phyloP scores from a whole-genome alignment of 2,329 filamentous ascomycete species.

The Sordariomycetes sp. region DNA sequence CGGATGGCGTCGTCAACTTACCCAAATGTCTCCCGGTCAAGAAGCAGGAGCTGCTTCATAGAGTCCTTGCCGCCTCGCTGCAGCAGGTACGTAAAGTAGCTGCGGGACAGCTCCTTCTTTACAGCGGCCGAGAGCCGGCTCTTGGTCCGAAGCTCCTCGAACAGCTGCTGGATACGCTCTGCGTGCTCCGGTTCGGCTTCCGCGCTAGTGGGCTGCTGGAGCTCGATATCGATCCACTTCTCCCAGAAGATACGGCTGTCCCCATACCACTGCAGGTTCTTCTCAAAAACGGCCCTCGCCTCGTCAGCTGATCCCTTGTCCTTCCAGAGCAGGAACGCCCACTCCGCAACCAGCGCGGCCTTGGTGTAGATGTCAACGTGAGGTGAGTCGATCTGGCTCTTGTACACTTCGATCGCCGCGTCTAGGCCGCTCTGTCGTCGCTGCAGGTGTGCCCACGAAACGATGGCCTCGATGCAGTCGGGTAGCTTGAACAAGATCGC shows the following conservation, averaged over 20 bases:
- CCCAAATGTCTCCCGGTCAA: constrained; percentile 86
- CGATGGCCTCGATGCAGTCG: constrained; percentile 75
- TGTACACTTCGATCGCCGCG: constrained; percentile 74
- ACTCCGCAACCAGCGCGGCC: constrained; percentile 77
- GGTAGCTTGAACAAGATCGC: constrained; percentile 69
- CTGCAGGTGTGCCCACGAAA: constrained; percentile 78
- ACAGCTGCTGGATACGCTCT: constrained; percentile 68
- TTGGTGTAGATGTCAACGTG: constrained; percentile 69
- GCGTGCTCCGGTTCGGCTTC: constrained; percentile 56
- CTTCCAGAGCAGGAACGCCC: constrained; percentile 81
- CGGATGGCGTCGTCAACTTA: constrained; percentile 25
- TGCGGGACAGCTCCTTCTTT: constrained; percentile 65
- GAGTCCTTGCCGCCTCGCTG: constrained; percentile 72
- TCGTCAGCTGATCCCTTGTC: constrained; percentile 71
- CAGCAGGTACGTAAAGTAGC: constrained; percentile 76
- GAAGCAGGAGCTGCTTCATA: constrained; percentile 72
- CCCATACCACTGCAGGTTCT: constrained; percentile 73
- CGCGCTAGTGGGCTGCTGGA: constrained; percentile 63
- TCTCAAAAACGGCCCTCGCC: constrained; percentile 72
- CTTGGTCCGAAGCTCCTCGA: constrained; percentile 63
- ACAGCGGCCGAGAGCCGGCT: constrained; percentile 56
- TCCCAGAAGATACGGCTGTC: constrained; percentile 86
- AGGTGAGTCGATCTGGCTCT: constrained; percentile 65
- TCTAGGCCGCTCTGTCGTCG: constrained; percentile 76
- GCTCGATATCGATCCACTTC: constrained; percentile 80